A percentile compares a stretch with the other conserved stretches of the same genome.
Conservation (phyloP, 495 filamentous ascomycete genomes). For the Penicillium angulare region DNA sequence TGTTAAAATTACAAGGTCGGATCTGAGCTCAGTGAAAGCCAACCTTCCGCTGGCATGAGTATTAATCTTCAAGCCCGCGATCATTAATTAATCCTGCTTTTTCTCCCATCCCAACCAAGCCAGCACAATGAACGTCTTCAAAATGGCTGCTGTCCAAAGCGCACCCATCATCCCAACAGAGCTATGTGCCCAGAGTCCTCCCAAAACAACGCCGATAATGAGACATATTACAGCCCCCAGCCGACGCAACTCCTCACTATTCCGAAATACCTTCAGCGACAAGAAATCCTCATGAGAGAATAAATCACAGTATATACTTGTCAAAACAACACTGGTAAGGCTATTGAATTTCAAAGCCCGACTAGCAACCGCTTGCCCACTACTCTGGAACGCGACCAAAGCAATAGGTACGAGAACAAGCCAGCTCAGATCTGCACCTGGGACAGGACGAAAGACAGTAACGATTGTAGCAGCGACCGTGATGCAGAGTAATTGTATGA, state of each 20-base stretch:
- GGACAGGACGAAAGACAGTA: slow-evolving; percentile 37
- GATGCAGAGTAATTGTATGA: slow-evolving; percentile 51
- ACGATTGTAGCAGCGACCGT: slow-evolving; percentile 58
- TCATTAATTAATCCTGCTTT: neutral
- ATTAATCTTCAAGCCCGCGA: neutral
- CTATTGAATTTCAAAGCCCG: slow-evolving; percentile 59
- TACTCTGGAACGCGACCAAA: slow-evolving; percentile 67
- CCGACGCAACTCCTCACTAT: slow-evolving; percentile 59
- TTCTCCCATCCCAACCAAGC: slow-evolving; percentile 5
- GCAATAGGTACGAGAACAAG: slow-evolving; percentile 58
- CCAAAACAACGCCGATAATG: slow-evolving; percentile 58
- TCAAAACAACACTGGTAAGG: slow-evolving; percentile 68
- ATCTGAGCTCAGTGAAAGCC: too few species aligned
- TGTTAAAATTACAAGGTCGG: too few species aligned
- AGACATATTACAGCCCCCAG: slow-evolving; percentile 54
- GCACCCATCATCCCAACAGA: slow-evolving; percentile 57
- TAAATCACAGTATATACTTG: slow-evolving; percentile 69
- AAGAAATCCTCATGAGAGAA: slow-evolving; percentile 62
- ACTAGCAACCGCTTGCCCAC: slow-evolving; percentile 67
- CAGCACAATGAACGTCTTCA: slow-evolving; percentile 43
- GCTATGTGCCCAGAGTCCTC: slow-evolving; percentile 58
- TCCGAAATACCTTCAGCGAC: slow-evolving; percentile 29
- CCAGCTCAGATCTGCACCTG: slow-evolving; percentile 51
- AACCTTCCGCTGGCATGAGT: too few species aligned
- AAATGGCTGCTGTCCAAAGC: slow-evolving; percentile 57